A percentile compares a stretch with the other conserved stretches of the same genome.
These are phyloP conservation scores for Cladosporium oxysporum DNA, from an alignment of 2,329 filamentous ascomycete genomes.

Conservation along the genomic window DNA sequence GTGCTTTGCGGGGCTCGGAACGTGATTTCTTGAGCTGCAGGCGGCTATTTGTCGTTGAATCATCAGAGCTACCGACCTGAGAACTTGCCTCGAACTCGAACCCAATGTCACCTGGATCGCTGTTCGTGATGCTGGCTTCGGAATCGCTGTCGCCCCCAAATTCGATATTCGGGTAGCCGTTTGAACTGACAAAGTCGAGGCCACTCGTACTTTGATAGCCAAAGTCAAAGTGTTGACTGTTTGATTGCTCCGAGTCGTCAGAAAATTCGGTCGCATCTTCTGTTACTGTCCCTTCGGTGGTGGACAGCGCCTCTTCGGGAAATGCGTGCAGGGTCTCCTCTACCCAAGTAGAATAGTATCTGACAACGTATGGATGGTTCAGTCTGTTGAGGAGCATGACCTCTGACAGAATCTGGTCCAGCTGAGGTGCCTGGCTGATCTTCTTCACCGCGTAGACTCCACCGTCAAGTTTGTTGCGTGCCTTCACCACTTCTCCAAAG, in stretches of 20 bases:
- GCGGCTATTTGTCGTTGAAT: conserved; percentile 10
- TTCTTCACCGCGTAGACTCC: conserved; percentile 97
- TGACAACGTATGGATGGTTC: conserved; percentile 83
- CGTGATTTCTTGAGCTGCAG: conserved; percentile 45
- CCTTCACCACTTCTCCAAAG: conserved; percentile 95
- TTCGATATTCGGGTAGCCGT: conserved; percentile 72
- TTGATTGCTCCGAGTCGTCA: conserved; percentile 41
- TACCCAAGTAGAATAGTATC: conserved; percentile 95
- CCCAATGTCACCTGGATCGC: not conserved
- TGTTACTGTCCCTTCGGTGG: conserved; percentile 23
- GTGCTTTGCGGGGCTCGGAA: conserved; percentile 53
- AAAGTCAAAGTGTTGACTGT: conserved; percentile 62
- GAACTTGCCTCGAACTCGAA: conserved; percentile 1
- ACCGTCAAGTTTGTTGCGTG: conserved; percentile 88
- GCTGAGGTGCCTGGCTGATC: conserved; percentile 72
- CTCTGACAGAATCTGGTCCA: conserved; percentile 79
- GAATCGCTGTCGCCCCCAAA: conserved; percentile 65
- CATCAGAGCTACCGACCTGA: not conserved
- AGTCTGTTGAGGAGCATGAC: conserved; percentile 88
- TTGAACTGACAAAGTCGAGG: conserved; percentile 91
- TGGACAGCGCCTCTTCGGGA: conserved; percentile 36
- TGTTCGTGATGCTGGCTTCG: conserved; percentile 26
- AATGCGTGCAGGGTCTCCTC: conserved; percentile 57
- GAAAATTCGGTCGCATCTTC: conserved; percentile 21
- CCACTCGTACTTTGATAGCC: conserved; percentile 68